Evolutionary conservation across 345 rosid genomes (phyloP), one percentile per base, ranked within the genome.

Genomic region (Linum tenue): DNA sequence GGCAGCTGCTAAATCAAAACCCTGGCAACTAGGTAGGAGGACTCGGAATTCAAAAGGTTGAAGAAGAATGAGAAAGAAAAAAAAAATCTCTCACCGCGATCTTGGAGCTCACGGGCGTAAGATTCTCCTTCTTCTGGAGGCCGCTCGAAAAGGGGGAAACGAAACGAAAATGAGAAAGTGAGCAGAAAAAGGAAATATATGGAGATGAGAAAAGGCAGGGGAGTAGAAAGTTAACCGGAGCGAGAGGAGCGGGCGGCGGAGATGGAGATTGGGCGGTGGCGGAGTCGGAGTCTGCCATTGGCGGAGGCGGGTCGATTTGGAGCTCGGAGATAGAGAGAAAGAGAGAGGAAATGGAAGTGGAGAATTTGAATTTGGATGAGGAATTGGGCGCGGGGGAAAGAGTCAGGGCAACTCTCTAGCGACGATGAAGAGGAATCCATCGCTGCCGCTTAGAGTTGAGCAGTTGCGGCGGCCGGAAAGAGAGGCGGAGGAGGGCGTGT

Each of bases 111-210:
- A 85, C 61, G 5, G 86, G 92, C 50, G 82, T 75, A 11, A 64
- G n/a, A 60, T 70, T 83, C 72, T 89, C 91, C 72, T 89, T 89
- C 79, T 72, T 85, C 98, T 89, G 89, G n/a, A n/a, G n/a, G n/a
- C n/a, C n/a, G n/a, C n/a, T n/a, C n/a, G n/a, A n/a, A n/a, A n/a
- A n/a, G 81, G 66, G 74, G 51, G 48, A 55, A 55, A 53, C 61
- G 66, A 66, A 72, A 15, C 36, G 12, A 5, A 12, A 35, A 37
- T n/a, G 59, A 56, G 59, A 56, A 56, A n/a, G 59, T 12, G 16
- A 56, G 14, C 59, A 56, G 5, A 31, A 1, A 3, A 2, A 31
- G 22, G 31, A 16, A 7, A 56, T 31, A 11, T 3, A 56, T 8
- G 59, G 37, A 8, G 9, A 56, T 8, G 59, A 4, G 31, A 56